phyloP scores from a whole-genome alignment of 208 protist genomes.

The Crithidia expoeki region DNA sequence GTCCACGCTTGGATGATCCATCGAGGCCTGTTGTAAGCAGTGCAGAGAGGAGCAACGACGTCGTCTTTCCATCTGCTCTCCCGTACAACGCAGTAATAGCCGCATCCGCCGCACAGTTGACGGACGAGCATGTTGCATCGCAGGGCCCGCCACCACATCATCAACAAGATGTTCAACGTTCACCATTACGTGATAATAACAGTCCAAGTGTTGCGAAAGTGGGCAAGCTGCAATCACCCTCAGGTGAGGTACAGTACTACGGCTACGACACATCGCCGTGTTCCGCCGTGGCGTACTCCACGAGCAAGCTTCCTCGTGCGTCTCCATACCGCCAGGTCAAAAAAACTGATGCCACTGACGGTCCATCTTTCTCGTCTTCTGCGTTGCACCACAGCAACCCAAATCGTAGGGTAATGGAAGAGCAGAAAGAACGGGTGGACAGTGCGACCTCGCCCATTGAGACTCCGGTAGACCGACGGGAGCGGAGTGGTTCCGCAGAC shows the following conservation, averaged over 20 bases:
- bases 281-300: slow-evolving; percentile 27
- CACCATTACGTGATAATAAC: background rate
- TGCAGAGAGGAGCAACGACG: background rate
- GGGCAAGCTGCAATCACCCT: slow-evolving; percentile 5
- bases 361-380: background rate
- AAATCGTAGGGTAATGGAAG: background rate
- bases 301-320: slow-evolving; percentile 19
- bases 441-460: slow-evolving; percentile 4
- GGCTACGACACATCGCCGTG: slow-evolving; percentile 30
- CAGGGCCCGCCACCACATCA: background rate
- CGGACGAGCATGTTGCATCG: background rate
- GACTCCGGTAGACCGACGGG: background rate
- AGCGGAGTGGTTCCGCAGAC: background rate
- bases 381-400: background rate
- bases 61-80: background rate
- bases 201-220: no score
- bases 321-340: background rate
- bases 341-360: background rate
- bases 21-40: background rate
- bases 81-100: background rate
- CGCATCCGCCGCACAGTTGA: no score
- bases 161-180: background rate
- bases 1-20: background rate
- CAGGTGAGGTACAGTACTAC: slow-evolving; percentile 5
- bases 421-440: slow-evolving; percentile 3